phyloP scores from a whole-genome alignment of 768 basidiomycete genomes.

The Tylopilus cervinicoccineus region DNA sequence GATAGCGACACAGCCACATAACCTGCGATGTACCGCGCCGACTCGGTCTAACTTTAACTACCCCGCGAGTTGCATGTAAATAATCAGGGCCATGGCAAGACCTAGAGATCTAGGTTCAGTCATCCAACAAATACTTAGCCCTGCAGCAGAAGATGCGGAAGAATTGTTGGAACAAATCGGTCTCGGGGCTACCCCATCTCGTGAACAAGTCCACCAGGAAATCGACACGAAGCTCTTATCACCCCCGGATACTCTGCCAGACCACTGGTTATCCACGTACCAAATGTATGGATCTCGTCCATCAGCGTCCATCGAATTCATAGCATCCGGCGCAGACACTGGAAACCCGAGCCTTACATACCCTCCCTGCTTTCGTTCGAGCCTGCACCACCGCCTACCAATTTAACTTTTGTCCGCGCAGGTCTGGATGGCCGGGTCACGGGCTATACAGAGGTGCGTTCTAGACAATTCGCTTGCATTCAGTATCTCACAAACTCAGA shows the following conservation, averaged over 20 bases:
- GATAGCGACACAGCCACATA: slow-evolving; percentile 21
- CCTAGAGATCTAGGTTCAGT: slow-evolving; percentile 22
- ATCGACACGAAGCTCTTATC: slow-evolving; percentile 75
- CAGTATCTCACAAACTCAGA: slow-evolving; percentile 36
- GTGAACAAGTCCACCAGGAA: slow-evolving; percentile 55
- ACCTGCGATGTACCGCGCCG: not conserved
- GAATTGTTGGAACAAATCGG: slow-evolving; percentile 52
- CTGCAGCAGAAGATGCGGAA: slow-evolving; percentile 37
- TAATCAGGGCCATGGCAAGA: slow-evolving; percentile 13
- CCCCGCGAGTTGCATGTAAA: slow-evolving; percentile 5
- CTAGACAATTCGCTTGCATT: not conserved
- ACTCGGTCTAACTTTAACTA: not conserved
- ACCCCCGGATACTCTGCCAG: slow-evolving; percentile 62
- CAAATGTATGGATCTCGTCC: slow-evolving; percentile 63
- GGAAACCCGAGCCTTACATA: slow-evolving; percentile 59
- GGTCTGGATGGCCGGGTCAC: slow-evolving; percentile 79
- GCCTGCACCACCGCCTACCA: slow-evolving; percentile 74
- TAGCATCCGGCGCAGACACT: slow-evolving; percentile 48
- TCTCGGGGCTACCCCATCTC: slow-evolving; percentile 53
- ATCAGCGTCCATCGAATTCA: slow-evolving; percentile 11
- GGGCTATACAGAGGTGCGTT: slow-evolving; percentile 73
- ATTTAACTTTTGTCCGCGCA: slow-evolving; percentile 65
- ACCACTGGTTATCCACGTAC: slow-evolving; percentile 73
- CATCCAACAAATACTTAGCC: slow-evolving; percentile 47
- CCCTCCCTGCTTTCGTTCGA: slow-evolving; percentile 60